Conservation (phyloP, 495 filamentous ascomycete species). For the Melanomma pulvis-pyrius region DNA sequence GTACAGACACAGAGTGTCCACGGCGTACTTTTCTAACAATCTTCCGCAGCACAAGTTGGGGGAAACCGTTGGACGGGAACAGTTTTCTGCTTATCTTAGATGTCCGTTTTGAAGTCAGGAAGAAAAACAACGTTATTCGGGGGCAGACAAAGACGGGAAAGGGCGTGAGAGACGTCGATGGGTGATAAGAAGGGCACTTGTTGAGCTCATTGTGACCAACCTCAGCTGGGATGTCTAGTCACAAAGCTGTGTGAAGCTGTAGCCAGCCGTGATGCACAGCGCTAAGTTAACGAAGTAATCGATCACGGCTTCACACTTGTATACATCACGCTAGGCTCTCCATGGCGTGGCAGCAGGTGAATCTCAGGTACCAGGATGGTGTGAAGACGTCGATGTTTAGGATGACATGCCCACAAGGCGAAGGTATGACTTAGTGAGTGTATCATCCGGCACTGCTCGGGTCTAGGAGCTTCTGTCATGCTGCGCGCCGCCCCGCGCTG, state of each 20-base stretch:
- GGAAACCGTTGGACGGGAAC: too few species aligned
- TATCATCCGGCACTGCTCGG: background rate
- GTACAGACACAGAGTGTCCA: too few species aligned
- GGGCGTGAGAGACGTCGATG: background rate
- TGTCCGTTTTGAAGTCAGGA: too few species aligned
- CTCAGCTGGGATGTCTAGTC: slow-evolving; percentile 1
- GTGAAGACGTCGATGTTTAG: background rate
- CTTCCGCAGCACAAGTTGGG: too few species aligned
- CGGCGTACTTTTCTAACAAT: too few species aligned
- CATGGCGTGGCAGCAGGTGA: background rate
- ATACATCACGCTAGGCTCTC: background rate
- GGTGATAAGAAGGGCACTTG: background rate
- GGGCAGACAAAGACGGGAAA: background rate
- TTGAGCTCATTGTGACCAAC: background rate
- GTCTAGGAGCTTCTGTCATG: background rate
- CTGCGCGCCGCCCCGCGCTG: background rate
- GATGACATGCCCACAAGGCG: slow-evolving; percentile 12
- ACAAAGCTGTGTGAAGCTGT: background rate
- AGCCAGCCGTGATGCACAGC: slow-evolving; percentile 12
- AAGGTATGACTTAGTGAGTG: background rate
- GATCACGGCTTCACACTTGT: background rate
- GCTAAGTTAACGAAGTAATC: background rate
- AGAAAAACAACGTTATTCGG: too few species aligned
- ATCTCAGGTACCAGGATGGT: background rate
- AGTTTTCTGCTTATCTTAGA: too few species aligned